phyloP scores from a whole-genome alignment of 2,329 filamentous ascomycete genomes.

The Fusarium chuoi region DNA sequence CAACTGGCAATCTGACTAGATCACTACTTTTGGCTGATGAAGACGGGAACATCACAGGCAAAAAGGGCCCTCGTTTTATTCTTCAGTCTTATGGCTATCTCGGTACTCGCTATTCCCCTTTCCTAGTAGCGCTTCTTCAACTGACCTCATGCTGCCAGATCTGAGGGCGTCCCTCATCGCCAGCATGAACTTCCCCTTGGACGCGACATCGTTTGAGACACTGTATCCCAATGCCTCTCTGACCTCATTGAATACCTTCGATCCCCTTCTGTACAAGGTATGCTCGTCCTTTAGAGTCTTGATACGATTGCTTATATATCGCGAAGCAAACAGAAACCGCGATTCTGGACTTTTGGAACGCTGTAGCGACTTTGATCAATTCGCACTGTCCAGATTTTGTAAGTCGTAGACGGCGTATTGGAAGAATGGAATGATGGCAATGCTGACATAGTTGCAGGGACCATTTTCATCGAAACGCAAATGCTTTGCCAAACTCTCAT shows the following conservation, averaged over 20 bases:
- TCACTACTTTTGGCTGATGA: not conserved
- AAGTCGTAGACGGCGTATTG: accelerated
- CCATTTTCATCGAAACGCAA: not conserved
- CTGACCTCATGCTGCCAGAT: not conserved
- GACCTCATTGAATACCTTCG: not conserved
- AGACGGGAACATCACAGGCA: not conserved
- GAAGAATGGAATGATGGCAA: no score
- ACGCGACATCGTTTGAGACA: accelerated
- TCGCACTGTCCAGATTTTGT: not conserved
- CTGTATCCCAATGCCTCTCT: not conserved
- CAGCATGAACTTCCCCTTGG: not conserved
- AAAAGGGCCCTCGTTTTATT: not conserved
- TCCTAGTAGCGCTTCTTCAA: no score
- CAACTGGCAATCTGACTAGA: not conserved
- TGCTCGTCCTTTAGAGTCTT: accelerated
- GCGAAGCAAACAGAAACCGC: not conserved
- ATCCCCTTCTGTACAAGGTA: not conserved
- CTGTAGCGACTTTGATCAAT: not conserved
- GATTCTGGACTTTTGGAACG: not conserved
- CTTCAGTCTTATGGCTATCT: not conserved
- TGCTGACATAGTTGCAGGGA: not conserved
- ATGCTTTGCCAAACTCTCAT: not conserved
- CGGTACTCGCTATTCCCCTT: not conserved
- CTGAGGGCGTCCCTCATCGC: not conserved
- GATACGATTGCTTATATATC: not conserved